These are phyloP conservation scores for Dicorynia guianensis DNA, from an alignment of 306 rosid species.

Conservation along the genomic window DNA sequence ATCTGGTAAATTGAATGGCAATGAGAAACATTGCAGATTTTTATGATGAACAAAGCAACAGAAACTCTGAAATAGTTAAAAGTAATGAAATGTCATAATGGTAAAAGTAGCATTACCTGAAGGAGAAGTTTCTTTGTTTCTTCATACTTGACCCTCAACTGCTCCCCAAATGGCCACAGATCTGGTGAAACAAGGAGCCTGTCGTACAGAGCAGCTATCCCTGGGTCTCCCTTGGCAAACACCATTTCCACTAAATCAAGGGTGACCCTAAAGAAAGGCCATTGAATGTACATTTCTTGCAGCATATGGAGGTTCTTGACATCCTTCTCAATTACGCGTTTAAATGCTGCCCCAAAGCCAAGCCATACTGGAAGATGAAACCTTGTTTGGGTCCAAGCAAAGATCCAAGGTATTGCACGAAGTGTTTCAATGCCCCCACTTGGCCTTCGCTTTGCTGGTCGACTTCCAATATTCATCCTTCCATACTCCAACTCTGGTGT, in stretches of 20 bases:
- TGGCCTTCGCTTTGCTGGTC: slow-evolving; percentile 92
- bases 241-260: slow-evolving; percentile 95
- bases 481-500: slow-evolving; percentile 98
- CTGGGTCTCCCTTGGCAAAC: slow-evolving; percentile 96
- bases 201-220: slow-evolving; percentile 82
- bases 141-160: slow-evolving; percentile 70
- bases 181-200: slow-evolving; percentile 87
- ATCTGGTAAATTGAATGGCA: slow-evolving; percentile 7
- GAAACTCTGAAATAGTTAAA: background rate
- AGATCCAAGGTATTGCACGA: slow-evolving; percentile 97
- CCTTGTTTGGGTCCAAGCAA: slow-evolving; percentile 96
- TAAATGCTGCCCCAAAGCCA: slow-evolving; percentile 88
- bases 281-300: slow-evolving; percentile 81
- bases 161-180: slow-evolving; percentile 73
- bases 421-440: slow-evolving; percentile 94
- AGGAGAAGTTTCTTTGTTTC: slow-evolving; percentile 79
- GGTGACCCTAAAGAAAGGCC: slow-evolving; percentile 98
- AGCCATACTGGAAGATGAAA: slow-evolving; percentile 98
- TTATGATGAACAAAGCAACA: too few relatives aligned
- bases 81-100: background rate
- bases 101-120: slow-evolving; percentile 57
- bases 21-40: too few relatives aligned
- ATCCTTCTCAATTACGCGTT: slow-evolving; percentile 65
- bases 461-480: slow-evolving; percentile 94
- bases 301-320: slow-evolving; percentile 69